phyloP scores from a whole-genome alignment of 352 stramenopile genomes.

The Phytophthora nicotianae region DNA sequence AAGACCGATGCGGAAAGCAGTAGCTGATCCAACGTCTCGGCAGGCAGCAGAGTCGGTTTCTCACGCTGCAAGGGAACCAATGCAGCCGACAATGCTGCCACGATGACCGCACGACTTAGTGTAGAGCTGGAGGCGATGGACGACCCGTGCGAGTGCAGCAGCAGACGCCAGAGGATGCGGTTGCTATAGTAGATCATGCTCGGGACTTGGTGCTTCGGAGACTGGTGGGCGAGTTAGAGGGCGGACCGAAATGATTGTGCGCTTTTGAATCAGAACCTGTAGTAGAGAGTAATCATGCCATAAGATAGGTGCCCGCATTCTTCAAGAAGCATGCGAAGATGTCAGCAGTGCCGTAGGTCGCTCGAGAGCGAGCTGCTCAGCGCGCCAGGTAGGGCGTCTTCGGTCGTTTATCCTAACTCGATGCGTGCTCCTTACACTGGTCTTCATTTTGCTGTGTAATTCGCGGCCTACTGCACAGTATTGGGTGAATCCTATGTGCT shows the following conservation, averaged over 20 bases:
- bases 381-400: slow-evolving; percentile 32
- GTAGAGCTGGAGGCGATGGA: slow-evolving; percentile 36
- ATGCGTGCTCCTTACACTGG: background rate
- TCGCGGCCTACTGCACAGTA: slow-evolving; percentile 18
- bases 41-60: slow-evolving; percentile 25
- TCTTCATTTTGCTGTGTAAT: slow-evolving; percentile 10
- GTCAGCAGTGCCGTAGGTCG: slow-evolving; percentile 40
- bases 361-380: slow-evolving; percentile 46
- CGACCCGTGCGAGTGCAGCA: slow-evolving; percentile 43
- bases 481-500: slow-evolving; percentile 81
- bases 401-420: background rate
- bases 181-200: slow-evolving; percentile 63
- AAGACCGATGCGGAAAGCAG: slow-evolving; percentile 42
- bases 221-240: background rate
- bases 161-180: slow-evolving; percentile 39
- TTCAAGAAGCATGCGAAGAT: slow-evolving; percentile 35
- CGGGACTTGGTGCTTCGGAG: slow-evolving; percentile 4
- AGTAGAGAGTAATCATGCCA: slow-evolving; percentile 20
- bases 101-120: slow-evolving; percentile 27
- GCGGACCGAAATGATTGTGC: slow-evolving; percentile 25
- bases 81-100: slow-evolving; percentile 27
- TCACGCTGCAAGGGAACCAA: slow-evolving; percentile 34
- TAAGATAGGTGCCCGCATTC: slow-evolving; percentile 20
- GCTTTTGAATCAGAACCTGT: slow-evolving; percentile 18
- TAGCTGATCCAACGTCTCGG: slow-evolving; percentile 35